phyloP scores from a whole-genome alignment of 1,139 yeast genomes.

The Sugiyamaella castrensis region DNA sequence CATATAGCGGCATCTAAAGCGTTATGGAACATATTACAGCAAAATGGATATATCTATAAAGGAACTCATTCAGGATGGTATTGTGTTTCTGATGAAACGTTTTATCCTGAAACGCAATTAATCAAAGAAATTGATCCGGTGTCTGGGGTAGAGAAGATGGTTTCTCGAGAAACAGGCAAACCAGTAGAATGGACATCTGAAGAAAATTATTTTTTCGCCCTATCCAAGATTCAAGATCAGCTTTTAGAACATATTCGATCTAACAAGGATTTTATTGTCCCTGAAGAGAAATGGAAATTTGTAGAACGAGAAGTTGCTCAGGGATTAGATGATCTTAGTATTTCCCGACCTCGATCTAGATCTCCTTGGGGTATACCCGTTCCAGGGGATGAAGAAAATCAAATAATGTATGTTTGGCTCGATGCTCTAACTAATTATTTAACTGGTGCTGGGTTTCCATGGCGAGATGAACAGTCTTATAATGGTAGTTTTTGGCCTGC shows the following conservation, averaged over 20 bases:
- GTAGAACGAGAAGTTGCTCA: conserved; percentile 57
- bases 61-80: conserved; percentile 95
- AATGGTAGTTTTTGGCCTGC: conserved; percentile 49
- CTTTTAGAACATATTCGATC: conserved; percentile 49
- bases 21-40: conserved; percentile 63
- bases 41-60: conserved; percentile 68
- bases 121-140: conserved; percentile 46
- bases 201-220: conserved; percentile 78
- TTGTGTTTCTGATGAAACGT: conserved; percentile 90
- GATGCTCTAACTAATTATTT: conserved; percentile 88
- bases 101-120: conserved; percentile 80
- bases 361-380: conserved; percentile 89
- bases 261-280: conserved; percentile 58
- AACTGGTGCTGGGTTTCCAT: conserved; percentile 69
- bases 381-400: conserved; percentile 71
- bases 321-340: conserved; percentile 64
- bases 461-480: conserved; percentile 25
- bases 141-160: conserved; percentile 40
- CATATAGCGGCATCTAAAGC: conserved; percentile 62
- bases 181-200: conserved; percentile 76
- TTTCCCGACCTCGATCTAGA: conserved; percentile 77
- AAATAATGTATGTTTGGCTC: conserved; percentile 88
- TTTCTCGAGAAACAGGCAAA: conserved; percentile 72
- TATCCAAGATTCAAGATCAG: conserved; percentile 56
- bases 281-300: conserved; percentile 54